These are phyloP conservation scores for Phlebiopsis flavidoalba DNA, from an alignment of 768 basidiomycete species.

Conservation along the genomic window DNA sequence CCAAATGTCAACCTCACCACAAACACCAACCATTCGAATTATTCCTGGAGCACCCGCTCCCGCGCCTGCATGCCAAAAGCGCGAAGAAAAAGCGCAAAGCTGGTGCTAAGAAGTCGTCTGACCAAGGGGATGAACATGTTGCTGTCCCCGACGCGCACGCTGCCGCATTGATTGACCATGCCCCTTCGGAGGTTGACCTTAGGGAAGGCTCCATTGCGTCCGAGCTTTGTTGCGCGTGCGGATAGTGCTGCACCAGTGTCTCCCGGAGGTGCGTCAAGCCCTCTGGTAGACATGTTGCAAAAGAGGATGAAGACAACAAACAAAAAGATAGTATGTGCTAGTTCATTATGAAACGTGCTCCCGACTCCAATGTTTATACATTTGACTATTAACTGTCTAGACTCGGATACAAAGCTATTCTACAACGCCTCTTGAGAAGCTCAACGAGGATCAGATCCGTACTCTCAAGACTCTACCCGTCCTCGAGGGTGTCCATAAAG, in stretches of 20 bases:
- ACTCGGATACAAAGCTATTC: conserved; percentile 70
- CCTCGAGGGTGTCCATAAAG: conserved; percentile 76
- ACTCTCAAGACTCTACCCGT: conserved; percentile 66
- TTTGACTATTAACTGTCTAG: conserved; percentile 31
- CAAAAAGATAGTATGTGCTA: conserved; percentile 74
- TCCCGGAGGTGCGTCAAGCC: conserved; percentile 33
- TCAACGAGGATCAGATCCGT: conserved; percentile 86
- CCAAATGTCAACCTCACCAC: conserved; percentile 30
- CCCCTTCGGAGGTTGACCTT: conserved; percentile 41
- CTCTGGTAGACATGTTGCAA: conserved; percentile 71
- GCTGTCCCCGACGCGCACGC: conserved; percentile 42
- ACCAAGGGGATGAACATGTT: conserved; percentile 43
- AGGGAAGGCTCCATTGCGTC: conserved; percentile 43
- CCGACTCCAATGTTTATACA: neutral
- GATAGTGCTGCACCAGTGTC: conserved; percentile 15
- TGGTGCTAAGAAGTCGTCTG: conserved; percentile 32
- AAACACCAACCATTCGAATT: conserved; percentile 38
- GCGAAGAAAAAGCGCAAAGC: conserved; percentile 64
- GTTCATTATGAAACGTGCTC: conserved; percentile 1
- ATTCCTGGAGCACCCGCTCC: conserved; percentile 78
- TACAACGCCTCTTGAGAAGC: conserved; percentile 57
- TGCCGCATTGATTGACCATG: conserved; percentile 43
- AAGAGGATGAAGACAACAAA: conserved; percentile 72
- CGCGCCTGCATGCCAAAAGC: conserved; percentile 50
- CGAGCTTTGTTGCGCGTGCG: conserved; percentile 38